Evolutionary conservation across 2,329 filamentous ascomycete species (phyloP).

Genomic region (Xylariaceae sp.): DNA sequence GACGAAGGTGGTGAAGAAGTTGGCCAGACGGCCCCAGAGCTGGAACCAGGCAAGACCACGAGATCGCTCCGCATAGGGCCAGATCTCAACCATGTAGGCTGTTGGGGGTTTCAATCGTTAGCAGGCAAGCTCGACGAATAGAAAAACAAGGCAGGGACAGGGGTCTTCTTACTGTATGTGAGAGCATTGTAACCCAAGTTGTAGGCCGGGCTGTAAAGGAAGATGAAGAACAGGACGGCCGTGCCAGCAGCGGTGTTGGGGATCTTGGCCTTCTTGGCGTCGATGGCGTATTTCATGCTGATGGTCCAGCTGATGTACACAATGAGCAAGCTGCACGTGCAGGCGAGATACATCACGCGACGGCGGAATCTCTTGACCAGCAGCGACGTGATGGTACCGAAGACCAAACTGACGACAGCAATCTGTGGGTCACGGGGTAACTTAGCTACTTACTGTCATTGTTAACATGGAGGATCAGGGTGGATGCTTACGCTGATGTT

Average conservation of each 20-base stretch:
- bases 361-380: constrained; percentile 35
- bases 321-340: constrained; percentile 37
- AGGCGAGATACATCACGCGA: constrained; percentile 35
- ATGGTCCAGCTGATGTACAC: constrained; percentile 49
- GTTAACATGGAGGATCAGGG: background rate
- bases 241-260: constrained; percentile 25
- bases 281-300: constrained; percentile 36
- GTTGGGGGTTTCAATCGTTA: background rate
- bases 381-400: constrained; percentile 36
- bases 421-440: constrained; percentile 21
- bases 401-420: constrained; percentile 41
- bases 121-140: background rate
- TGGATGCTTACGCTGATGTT: constrained; percentile 33
- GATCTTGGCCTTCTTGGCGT: constrained; percentile 25
- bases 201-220: constrained; percentile 54
- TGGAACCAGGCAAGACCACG: constrained; percentile 55
- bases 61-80: constrained; percentile 50
- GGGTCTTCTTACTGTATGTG: constrained; percentile 56
- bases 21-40: constrained; percentile 42
- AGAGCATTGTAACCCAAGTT: constrained; percentile 63
- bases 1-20: constrained; percentile 40
- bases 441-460: background rate
- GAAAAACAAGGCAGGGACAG: background rate
- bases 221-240: constrained; percentile 51
- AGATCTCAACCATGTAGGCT: constrained; percentile 53